phyloP scores from a whole-genome alignment of 2,329 filamentous ascomycete species.

The Colletotrichum orchidophilum region DNA sequence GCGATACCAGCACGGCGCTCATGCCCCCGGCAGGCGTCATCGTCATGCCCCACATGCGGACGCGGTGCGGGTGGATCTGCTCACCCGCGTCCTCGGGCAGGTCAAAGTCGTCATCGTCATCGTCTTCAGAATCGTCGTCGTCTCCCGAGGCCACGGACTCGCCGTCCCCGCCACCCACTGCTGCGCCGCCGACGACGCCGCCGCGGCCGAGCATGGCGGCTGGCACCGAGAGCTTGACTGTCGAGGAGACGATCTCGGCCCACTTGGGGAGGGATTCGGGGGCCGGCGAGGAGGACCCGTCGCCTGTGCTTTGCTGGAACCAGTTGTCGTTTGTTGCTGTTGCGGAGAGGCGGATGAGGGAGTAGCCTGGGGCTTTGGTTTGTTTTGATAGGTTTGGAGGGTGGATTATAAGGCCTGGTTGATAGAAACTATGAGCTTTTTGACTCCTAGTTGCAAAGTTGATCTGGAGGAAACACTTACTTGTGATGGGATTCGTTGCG shows the following conservation, averaged over 20 bases:
- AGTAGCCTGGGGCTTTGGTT: conserved; percentile 55
- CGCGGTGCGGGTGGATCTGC: conserved; percentile 59
- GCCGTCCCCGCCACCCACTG: conserved; percentile 39
- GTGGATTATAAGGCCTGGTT: conserved; percentile 58
- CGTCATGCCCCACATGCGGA: conserved; percentile 63
- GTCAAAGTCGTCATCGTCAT: conserved; percentile 42
- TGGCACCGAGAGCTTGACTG: conserved; percentile 54
- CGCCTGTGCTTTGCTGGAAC: conserved; percentile 60
- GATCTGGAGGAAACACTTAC: conserved; percentile 43
- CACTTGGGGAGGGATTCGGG: conserved; percentile 45
- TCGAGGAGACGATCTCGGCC: conserved; percentile 57
- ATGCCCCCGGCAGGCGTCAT: conserved; percentile 60
- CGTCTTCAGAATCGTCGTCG: conserved; percentile 36
- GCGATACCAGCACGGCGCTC: conserved; percentile 60
- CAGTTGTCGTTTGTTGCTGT: conserved; percentile 61
- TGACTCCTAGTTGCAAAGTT: too few relatives aligned
- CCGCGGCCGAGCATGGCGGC: conserved; percentile 54
- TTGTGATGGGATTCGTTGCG: conserved; percentile 57
- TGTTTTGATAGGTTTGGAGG: conserved; percentile 43
- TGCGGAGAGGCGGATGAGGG: conserved; percentile 62
- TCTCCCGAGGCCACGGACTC: conserved; percentile 29
- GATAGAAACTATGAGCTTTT: conserved; percentile 10
- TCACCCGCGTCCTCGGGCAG: conserved; percentile 45
- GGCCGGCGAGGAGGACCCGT: conserved; percentile 34
- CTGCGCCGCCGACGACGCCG: conserved; percentile 40